Percentiles rank a stretch among this genome's conserved stretches.
These are phyloP conservation scores for Apiotrichum akiyoshidainum DNA, from an alignment of 1,284 basidiomycete species.

Conservation along the genomic window DNA sequence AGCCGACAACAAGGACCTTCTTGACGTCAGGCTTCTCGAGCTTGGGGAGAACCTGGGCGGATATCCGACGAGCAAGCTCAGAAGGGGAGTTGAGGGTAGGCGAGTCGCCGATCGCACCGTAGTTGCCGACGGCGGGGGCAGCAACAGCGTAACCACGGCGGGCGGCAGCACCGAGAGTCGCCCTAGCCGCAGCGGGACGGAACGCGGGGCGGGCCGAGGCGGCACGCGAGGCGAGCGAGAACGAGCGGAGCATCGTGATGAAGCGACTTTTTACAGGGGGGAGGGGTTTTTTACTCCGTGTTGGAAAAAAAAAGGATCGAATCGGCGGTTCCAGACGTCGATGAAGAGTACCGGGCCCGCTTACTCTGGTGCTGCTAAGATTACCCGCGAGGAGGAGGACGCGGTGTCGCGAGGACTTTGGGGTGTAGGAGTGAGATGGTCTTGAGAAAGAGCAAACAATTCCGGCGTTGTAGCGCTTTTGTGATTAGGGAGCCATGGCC, in stretches of 20 bases:
- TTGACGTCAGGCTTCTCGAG: conserved; percentile 80
- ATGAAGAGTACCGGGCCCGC: background rate
- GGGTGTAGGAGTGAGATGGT: background rate
- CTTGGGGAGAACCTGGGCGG: conserved; percentile 78
- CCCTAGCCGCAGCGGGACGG: conserved; percentile 4
- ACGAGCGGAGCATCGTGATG: conserved; percentile 19
- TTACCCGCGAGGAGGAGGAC: background rate
- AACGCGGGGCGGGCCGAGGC: conserved; percentile 9
- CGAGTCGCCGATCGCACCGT: conserved; percentile 63
- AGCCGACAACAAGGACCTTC: conserved; percentile 94
- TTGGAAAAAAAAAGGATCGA: background rate
- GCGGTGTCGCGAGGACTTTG: background rate
- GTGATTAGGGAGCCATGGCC: too few species aligned
- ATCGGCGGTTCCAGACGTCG: background rate
- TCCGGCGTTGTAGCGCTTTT: too few species aligned
- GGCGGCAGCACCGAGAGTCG: conserved; percentile 2
- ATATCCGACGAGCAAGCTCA: conserved; percentile 84
- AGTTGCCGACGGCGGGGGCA: conserved; percentile 72
- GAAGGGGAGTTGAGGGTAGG: conserved; percentile 87
- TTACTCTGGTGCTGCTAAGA: background rate
- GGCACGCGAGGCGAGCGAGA: conserved; percentile 20
- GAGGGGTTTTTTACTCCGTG: background rate
- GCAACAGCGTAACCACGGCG: conserved; percentile 59
- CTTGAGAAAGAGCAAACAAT: background rate
- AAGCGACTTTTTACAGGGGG: background rate